Base-by-base conservation (phyloP, 495 filamentous ascomycete species). In the Entonaema liquescens region DNA sequence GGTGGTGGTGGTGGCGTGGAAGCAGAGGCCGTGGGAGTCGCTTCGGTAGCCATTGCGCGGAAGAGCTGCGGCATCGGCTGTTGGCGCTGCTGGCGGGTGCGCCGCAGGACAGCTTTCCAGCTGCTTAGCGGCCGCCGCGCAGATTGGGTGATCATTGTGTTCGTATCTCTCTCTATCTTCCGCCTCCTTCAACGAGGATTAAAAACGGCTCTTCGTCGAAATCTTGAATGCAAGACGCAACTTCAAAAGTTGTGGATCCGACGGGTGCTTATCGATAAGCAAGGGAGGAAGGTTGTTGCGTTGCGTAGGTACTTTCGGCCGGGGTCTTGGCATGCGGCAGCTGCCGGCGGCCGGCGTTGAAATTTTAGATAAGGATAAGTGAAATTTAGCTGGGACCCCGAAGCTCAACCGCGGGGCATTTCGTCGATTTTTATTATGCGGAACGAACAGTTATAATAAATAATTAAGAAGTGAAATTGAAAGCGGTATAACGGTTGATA, bases 61-160 rank as follows among this genome's bases (percentile, higher is more conserved):
- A 60, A 68, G 49, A 76, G 70, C 54, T 73, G 68, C 58, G 57
- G 52, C n/a, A 50, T 59, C 29, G 21, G 70, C 19, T 81, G 65
- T 17, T 80, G 79, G 57, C 84, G 80, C 59, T 83, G 79, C 53
- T 65, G 65, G 31, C 83, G 70, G 53, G 77, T 76, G 62, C 80
- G 77, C 52, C 85, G 83, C 11, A 89, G 73, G 66, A 86, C 77
- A 23, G 86, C 82, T 80, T 89, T 89, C 79, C 89, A 87, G 82
- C 87, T 88, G 86, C 86, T 84, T 83, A 91, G 81, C 65, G 86
- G 90, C 88, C 88, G 88, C 78, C 88, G 77, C 61, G 85, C 79
- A 67, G 82, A 80, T 66, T 85, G 76, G 58, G 79, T 81, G 76
- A 90, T 89, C 90, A 92, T 92, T 58, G 73, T 81, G 74, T 42